A percentile compares a stretch with the other conserved stretches of the same genome.
Evolutionary conservation across 1,284 basidiomycete genomes (phyloP).

Genomic region (Athelia psychrophila): DNA sequence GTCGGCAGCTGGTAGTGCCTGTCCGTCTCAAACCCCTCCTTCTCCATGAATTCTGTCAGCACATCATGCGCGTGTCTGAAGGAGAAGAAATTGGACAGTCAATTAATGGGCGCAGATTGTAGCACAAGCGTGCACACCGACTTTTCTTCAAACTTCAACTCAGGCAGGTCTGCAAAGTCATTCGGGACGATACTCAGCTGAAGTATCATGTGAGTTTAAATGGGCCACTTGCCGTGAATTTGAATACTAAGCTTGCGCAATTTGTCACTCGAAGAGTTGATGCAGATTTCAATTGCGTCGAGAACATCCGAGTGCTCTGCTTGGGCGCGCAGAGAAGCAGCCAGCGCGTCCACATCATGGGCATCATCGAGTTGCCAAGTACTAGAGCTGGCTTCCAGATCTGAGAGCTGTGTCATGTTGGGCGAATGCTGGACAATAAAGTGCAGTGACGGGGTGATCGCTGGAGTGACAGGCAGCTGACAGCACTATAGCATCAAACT

Average conservation of each 20-base stretch:
- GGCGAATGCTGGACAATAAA: too few relatives aligned
- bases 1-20: slow-evolving; percentile 59
- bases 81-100: not conserved
- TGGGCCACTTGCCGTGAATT: slow-evolving; percentile 51
- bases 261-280: slow-evolving; percentile 51
- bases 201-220: not conserved
- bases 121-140: slow-evolving; percentile 21
- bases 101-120: not conserved
- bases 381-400: not conserved
- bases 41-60: slow-evolving; percentile 53
- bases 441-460: too few relatives aligned
- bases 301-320: slow-evolving; percentile 32
- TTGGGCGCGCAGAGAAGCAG: not conserved
- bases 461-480: too few relatives aligned
- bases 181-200: too few relatives aligned
- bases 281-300: slow-evolving; percentile 51
- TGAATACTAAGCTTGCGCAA: slow-evolving; percentile 63
- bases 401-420: too few relatives aligned
- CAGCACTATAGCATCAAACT: not conserved
- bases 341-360: not conserved
- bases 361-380: not conserved
- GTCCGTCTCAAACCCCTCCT: slow-evolving; percentile 58
- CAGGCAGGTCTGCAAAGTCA: slow-evolving; percentile 49
- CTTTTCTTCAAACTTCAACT: slow-evolving; percentile 58
- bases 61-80: slow-evolving; percentile 50